Evolutionary conservation across 805 yeast species (phyloP), one percentile per base, ranked within the genome.

Genomic region (Candida incommunis): DNA sequence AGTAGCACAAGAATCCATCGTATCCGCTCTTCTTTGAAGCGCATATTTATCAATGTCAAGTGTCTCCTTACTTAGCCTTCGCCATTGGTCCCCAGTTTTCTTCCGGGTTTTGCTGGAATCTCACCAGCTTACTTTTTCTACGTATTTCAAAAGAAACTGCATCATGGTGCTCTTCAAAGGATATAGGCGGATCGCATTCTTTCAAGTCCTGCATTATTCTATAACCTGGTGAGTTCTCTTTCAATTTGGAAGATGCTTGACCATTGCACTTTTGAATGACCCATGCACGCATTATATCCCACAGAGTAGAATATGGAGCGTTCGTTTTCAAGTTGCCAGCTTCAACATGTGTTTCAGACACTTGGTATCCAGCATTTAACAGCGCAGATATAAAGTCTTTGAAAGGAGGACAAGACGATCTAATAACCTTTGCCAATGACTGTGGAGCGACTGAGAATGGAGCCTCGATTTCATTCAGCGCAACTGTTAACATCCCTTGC

Each of bases 71-170:
- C 20, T 31, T 31, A 18, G 37, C 37, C 56, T 82, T 78, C 2
- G 95, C 77, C 65, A 82, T 85, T 29, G 97, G 99, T 1, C 99
- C 99, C 99, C 99, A 92, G 60, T 84, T 80, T 59, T 83, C 84
- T 1, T 86, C 74, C 15, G 99, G 99, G 57, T 88, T 90, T 57
- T 79, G 87, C 60, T 88, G 98, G 63, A 73, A 90, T 54, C 96
- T 71, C 13, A 86, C 86, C 58, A 90, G 75, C 63, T 86, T 86
- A 47, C 85, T 71, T 50, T 75, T 78, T 55, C 96, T 72, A 45
- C 85, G 66, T 45, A 63, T 67, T 53, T 76, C 76, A 45, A 87
- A 64, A 42, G 66, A 70, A 18, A 66, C 70, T 48, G 87, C 74
- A 63, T 44, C 72, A 73, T 62, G 79, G 76, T 34, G 72, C 64